These are phyloP conservation scores for Cryptomeria japonica DNA, from an alignment of 75 land plant species.

Conservation along the genomic window DNA sequence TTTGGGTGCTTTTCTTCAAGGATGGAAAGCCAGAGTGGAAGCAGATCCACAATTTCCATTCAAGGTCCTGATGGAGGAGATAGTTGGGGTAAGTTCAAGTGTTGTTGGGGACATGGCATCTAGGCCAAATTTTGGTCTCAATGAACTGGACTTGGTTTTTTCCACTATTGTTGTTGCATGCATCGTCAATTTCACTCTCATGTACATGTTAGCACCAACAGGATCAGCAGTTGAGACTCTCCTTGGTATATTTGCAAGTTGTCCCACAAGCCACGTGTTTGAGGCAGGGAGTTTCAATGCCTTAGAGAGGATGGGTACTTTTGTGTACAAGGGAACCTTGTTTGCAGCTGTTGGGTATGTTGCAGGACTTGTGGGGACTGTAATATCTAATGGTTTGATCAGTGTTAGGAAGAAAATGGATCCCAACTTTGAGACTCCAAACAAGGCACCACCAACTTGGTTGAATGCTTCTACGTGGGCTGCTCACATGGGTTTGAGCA, in stretches of 20 bases:
- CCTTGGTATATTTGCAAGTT: conserved; percentile 64
- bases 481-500: conserved; percentile 86
- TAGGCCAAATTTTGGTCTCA: conserved; percentile 87
- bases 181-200: conserved; percentile 80
- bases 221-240: conserved; percentile 27
- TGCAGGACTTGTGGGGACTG: conserved; percentile 87
- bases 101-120: conserved; percentile 94
- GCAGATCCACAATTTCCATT: conserved; percentile 95
- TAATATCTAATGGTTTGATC: conserved; percentile 76
- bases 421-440: conserved; percentile 76
- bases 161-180: conserved; percentile 89
- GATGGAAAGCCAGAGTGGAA: conserved; percentile 79
- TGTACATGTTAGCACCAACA: conserved; percentile 87
- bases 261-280: conserved; percentile 88
- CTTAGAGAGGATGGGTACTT: conserved; percentile 62
- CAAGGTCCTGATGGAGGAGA: conserved; percentile 90
- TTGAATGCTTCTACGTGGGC: conserved; percentile 92
- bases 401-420: conserved; percentile 85
- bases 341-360: conserved; percentile 86
- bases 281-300: conserved; percentile 64
- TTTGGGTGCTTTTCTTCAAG: conserved; percentile 51
- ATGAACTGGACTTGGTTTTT: conserved; percentile 95
- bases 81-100: conserved; percentile 83
- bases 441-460: conserved; percentile 83
- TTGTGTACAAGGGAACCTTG: conserved; percentile 76